Evolutionary conservation across 805 yeast genomes (phyloP), one percentile per base, ranked within the genome.

Genomic region (Isabelozyma rhagii): DNA sequence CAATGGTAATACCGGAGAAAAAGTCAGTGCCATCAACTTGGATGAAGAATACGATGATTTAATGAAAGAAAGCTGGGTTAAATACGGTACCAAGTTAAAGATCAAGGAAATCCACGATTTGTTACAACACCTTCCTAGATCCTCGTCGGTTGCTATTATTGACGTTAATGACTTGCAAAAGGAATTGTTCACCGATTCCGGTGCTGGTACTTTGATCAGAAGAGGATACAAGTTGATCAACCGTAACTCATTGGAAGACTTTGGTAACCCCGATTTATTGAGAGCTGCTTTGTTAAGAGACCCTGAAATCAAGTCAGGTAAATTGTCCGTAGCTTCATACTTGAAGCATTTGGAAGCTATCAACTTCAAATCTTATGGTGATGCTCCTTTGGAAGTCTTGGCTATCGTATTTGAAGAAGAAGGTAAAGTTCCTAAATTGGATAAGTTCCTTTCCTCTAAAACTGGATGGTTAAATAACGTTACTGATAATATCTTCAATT

Each of bases 181-280:
- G 68, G 99, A 94, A 71, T 81, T 94, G 63, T 94, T 94, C 74
- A 94, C 99, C 40, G 99, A 94, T 69, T 87, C 97, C 14, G 99
- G 99, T 70, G 99, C 99, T 29, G 99, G 99, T 65, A 94, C 99
- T 43, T 79, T 94, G 75, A 91, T 94, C 61, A 87, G 99, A 80
- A 85, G 99, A 71, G 99, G 99, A 54, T 89, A 93, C 75, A 90
- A 89, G 72, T 79, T 94, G 57, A 68, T 86, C 50, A 84, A 83
- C 61, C 83, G 90, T 66, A 79, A 82, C 61, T 80, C 87, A 18
- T 72, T 91, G 48, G 70, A 75, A 39, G 93, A 88, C 54, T 87
- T 92, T 66, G 66, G 74, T 36, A 82, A 84, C 51, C 81, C 89
- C n/a, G 96, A 89, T 63, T 72, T 83, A 47, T 80, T 94, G 58